Percentiles rank a stretch among this genome's conserved stretches.
phyloP scores from a whole-genome alignment of 345 rosid species.

The Dipteronia sinensis region DNA sequence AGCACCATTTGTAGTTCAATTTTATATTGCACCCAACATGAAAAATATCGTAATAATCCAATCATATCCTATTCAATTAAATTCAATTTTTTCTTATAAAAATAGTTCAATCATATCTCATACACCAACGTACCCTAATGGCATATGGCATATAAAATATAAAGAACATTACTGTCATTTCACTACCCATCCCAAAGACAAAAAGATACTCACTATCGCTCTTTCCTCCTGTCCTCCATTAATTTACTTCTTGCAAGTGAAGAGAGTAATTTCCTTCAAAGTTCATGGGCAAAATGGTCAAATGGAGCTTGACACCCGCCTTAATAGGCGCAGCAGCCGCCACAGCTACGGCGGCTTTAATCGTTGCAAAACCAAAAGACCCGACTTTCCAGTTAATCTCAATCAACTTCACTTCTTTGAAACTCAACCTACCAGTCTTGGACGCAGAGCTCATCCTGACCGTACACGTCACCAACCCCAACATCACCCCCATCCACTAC shows the following conservation, averaged over 20 bases:
- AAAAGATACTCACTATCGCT: not conserved
- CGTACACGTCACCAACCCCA: constrained; percentile 86
- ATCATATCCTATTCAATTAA: no score
- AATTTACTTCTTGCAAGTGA: not conserved
- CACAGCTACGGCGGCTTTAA: constrained; percentile 43
- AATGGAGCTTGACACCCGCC: constrained; percentile 86
- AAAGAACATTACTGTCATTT: not conserved
- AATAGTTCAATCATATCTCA: no score
- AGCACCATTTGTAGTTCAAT: no score
- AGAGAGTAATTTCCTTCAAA: not conserved
- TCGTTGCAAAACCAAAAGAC: constrained; percentile 68
- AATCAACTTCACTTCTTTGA: constrained; percentile 74
- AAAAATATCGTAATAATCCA: no score
- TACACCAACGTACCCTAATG: no score
- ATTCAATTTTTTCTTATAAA: no score
- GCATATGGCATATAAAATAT: no score
- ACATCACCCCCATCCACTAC: constrained; percentile 65
- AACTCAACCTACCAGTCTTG: constrained; percentile 66
- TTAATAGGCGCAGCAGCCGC: constrained; percentile 70
- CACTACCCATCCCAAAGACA: not conserved
- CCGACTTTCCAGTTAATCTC: constrained; percentile 87
- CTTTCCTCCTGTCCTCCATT: not conserved
- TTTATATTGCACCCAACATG: no score
- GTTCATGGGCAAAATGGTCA: constrained; percentile 48
- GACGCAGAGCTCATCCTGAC: constrained; percentile 77